Evolutionary conservation across 2,329 filamentous ascomycete genomes (phyloP).

Genomic region (Alternaria panax): DNA sequence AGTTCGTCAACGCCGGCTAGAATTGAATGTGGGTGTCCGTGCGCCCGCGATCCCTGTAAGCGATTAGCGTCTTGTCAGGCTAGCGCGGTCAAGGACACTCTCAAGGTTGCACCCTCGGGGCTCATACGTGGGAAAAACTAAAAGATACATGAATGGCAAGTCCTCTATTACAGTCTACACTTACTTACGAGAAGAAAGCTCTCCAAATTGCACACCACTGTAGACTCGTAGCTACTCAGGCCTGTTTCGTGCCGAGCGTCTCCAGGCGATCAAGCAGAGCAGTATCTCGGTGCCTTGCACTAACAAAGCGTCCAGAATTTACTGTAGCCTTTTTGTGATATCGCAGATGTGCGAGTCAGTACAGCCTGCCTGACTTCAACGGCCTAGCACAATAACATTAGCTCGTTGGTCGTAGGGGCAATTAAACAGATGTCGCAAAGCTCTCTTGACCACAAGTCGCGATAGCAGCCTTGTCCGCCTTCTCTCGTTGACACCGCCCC

Average conservation of each 20-base stretch:
- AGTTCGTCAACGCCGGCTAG: conserved; percentile 23
- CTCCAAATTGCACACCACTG: background rate
- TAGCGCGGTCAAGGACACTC: background rate
- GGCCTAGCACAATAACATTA: background rate
- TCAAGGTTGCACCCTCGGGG: too few species aligned
- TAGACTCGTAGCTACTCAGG: background rate
- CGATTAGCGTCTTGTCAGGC: conserved; percentile 15
- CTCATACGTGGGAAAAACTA: background rate
- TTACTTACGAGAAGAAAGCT: background rate
- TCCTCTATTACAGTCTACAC: background rate
- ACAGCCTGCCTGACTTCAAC: background rate
- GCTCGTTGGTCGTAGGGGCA: background rate
- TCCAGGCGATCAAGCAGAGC: background rate
- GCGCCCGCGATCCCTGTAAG: conserved; percentile 18
- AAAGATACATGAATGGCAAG: background rate
- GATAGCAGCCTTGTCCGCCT: background rate
- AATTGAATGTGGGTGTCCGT: conserved; percentile 29
- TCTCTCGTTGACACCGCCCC: too few species aligned
- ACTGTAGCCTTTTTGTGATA: background rate
- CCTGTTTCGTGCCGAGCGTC: background rate
- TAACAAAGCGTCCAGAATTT: background rate
- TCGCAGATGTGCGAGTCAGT: background rate
- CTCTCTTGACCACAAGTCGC: background rate
- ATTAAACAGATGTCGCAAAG: background rate
- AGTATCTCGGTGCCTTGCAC: background rate